phyloP scores from a whole-genome alignment of 2,329 filamentous ascomycete genomes.

The Talaromyces sp. region DNA sequence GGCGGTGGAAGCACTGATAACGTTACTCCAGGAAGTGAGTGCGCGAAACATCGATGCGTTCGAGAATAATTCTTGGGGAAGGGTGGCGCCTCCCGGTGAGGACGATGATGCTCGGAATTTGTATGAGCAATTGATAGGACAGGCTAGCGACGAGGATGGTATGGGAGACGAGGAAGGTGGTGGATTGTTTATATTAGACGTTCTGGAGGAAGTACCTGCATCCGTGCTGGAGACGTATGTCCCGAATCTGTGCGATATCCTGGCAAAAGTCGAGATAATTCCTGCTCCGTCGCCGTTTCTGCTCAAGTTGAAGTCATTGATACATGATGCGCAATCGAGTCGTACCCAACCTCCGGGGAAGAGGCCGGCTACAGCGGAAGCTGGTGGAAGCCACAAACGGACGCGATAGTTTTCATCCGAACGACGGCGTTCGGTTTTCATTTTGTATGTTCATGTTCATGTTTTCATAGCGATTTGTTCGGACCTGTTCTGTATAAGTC shows the following conservation, averaged over 20 bases:
- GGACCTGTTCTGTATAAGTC: not conserved
- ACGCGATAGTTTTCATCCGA: conserved; percentile 15
- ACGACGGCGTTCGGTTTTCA: not conserved
- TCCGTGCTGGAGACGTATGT: conserved; percentile 32
- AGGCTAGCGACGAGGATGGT: conserved; percentile 23
- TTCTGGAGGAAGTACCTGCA: conserved; percentile 36
- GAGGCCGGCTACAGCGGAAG: conserved; percentile 20
- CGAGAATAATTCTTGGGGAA: conserved; percentile 37
- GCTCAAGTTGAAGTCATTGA: conserved; percentile 33
- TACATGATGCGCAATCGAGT: conserved; percentile 32
- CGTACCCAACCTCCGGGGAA: conserved; percentile 12
- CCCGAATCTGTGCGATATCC: conserved; percentile 32
- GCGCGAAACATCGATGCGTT: conserved; percentile 42
- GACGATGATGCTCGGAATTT: conserved; percentile 45
- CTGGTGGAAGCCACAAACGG: conserved; percentile 22
- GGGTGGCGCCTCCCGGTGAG: conserved; percentile 35
- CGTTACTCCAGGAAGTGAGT: conserved; percentile 39
- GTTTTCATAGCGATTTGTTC: not conserved
- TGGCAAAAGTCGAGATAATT: conserved; percentile 47
- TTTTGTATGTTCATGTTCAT: not conserved
- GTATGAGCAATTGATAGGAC: conserved; percentile 42
- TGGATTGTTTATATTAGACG: conserved; percentile 41
- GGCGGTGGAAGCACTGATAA: conserved; percentile 40
- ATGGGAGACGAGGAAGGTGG: conserved; percentile 15
- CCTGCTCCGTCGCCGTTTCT: conserved; percentile 39